Evolutionary conservation across 345 rosid genomes (phyloP).

Genomic region (Cardiospermum halicacabum): DNA sequence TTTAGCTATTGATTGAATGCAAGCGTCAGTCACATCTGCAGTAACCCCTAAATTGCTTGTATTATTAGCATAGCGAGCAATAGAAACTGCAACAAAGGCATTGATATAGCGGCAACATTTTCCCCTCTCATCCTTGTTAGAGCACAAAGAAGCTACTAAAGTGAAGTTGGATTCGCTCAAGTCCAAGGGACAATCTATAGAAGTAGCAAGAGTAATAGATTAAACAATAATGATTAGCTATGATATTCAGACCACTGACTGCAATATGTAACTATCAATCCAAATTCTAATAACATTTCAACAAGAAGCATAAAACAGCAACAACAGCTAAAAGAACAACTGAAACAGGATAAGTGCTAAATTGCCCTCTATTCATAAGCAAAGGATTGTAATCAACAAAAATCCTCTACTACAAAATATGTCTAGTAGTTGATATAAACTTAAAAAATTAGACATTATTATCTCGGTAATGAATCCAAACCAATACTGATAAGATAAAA

Average conservation of each 20-base stretch:
- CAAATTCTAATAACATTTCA: background rate
- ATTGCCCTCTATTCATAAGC: background rate
- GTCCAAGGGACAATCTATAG: conserved; percentile 86
- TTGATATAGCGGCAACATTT: conserved; percentile 95
- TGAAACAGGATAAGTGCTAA: background rate
- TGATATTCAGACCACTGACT: background rate
- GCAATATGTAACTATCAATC: background rate
- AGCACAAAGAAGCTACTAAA: conserved; percentile 73
- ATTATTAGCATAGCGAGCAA: conserved; percentile 68
- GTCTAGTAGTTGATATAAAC: no score
- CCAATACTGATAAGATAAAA: background rate
- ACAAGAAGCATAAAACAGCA: background rate
- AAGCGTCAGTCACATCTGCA: conserved; percentile 41
- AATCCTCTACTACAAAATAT: no score
- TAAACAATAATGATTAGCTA: conserved; percentile 5
- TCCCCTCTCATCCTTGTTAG: conserved; percentile 48
- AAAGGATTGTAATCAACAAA: background rate
- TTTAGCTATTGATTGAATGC: conserved; percentile 58
- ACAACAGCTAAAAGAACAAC: background rate
- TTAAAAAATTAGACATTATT: no score
- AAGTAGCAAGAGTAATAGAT: conserved; percentile 12
- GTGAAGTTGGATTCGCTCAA: conserved; percentile 68
- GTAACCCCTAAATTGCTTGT: conserved; percentile 69
- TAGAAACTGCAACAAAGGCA: conserved; percentile 69
- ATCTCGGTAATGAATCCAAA: background rate